phyloP scores from a whole-genome alignment of 2,329 filamentous ascomycete species.

The Annulohypoxylon truncatum region DNA sequence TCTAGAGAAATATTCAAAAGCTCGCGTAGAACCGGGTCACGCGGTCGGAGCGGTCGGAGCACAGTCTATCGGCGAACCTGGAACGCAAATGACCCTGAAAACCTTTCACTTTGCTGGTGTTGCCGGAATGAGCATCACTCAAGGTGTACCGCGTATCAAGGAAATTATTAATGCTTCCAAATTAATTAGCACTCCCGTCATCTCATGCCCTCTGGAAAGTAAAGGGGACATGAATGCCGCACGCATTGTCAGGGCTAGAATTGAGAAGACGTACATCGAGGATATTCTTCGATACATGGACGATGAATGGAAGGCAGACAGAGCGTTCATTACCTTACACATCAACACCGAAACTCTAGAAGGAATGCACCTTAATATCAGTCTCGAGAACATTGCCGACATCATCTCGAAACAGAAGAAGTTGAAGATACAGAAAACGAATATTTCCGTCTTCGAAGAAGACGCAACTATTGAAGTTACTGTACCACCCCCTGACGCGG shows the following conservation, averaged over 20 bases:
- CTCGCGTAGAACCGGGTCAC: slow-evolving; percentile 92
- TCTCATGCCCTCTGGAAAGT: slow-evolving; percentile 85
- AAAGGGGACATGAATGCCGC: slow-evolving; percentile 80
- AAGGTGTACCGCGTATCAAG: slow-evolving; percentile 99
- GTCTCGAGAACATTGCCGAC: slow-evolving; percentile 75
- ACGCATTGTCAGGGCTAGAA: slow-evolving; percentile 90
- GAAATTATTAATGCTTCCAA: slow-evolving; percentile 99
- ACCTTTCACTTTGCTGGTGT: slow-evolving; percentile 99
- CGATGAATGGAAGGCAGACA: slow-evolving; percentile 84
- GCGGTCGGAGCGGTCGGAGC: slow-evolving; percentile 96
- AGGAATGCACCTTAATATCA: slow-evolving; percentile 84
- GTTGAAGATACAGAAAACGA: slow-evolving; percentile 76
- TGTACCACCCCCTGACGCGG: slow-evolving; percentile 68
- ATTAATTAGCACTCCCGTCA: slow-evolving; percentile 92
- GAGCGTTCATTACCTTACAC: slow-evolving; percentile 81
- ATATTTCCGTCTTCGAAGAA: slow-evolving; percentile 69
- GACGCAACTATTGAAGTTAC: slow-evolving; percentile 76
- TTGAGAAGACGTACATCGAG: slow-evolving; percentile 92
- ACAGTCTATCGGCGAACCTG: slow-evolving; percentile 97
- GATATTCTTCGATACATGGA: slow-evolving; percentile 86
- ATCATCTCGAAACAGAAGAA: slow-evolving; percentile 86
- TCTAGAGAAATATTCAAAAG: slow-evolving; percentile 88
- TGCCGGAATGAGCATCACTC: slow-evolving; percentile 98
- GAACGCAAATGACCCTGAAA: slow-evolving; percentile 99
- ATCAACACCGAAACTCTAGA: slow-evolving; percentile 83